Evolutionary conservation across 2,329 filamentous ascomycete species (phyloP).

Genomic region (Parastagonospora avenae): DNA sequence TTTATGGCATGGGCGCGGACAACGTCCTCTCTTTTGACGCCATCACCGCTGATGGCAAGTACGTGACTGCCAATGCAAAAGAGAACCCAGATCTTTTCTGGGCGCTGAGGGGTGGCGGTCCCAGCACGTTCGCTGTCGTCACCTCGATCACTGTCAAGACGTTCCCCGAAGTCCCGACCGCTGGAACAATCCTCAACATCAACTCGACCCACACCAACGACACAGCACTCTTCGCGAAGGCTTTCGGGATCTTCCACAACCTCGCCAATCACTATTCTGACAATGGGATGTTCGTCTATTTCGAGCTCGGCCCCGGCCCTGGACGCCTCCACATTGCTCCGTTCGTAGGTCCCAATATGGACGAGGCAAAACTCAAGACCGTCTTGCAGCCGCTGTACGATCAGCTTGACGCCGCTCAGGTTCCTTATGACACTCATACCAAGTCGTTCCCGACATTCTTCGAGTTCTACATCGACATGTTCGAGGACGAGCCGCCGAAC

Average conservation of each 20-base stretch:
- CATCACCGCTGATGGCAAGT: constrained; percentile 46
- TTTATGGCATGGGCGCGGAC: constrained; percentile 48
- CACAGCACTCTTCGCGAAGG: constrained; percentile 32
- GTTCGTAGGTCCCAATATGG: constrained; percentile 41
- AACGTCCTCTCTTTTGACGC: constrained; percentile 46
- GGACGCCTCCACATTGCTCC: constrained; percentile 39
- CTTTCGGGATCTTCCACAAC: constrained; percentile 41
- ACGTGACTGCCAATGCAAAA: constrained; percentile 34
- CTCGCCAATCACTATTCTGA: constrained; percentile 39
- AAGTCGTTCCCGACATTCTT: constrained; percentile 43
- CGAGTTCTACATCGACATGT: constrained; percentile 45
- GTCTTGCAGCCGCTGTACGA: constrained; percentile 36
- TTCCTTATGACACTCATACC: constrained; percentile 37
- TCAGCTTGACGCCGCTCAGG: constrained; percentile 34
- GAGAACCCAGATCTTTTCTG: constrained; percentile 47
- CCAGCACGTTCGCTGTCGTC: constrained; percentile 38
- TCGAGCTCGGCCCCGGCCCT: constrained; percentile 33
- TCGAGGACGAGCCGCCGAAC: constrained; percentile 40
- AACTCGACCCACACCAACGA: constrained; percentile 44
- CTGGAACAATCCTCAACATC: constrained; percentile 42
- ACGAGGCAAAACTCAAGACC: constrained; percentile 27
- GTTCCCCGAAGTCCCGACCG: constrained; percentile 38
- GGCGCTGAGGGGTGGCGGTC: constrained; percentile 43
- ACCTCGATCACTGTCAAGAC: constrained; percentile 41
- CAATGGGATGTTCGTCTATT: constrained; percentile 45